Base-by-base conservation (phyloP, 768 basidiomycete genomes). In the Termitomyces sp. region DNA sequence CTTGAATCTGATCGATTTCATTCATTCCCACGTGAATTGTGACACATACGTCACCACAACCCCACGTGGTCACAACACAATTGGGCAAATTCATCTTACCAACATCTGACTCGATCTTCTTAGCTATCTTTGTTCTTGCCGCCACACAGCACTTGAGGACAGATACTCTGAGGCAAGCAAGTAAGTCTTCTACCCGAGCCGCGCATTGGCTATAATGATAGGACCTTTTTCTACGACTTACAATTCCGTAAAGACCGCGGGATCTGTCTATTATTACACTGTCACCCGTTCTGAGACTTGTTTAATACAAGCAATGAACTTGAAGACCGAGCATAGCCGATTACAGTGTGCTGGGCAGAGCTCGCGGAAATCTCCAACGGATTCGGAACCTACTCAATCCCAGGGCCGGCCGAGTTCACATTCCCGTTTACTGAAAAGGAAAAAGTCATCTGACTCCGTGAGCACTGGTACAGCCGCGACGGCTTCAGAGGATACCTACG, bases 391-490 rank as follows among this genome's bases (percentile, higher is more conserved):
- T 28, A 23, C 16, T 44, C 25, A 2, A 43, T 41, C 32, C 19
- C 37, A 27, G 12, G 17, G 45, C 45, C 45, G 27, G 30, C 19
- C 25, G 51, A 30, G 45, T 21, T 30, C 46, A 6, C 37, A 23
- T 52, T 52, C 53, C 6, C 57, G 58, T 55, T 51, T 65, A 9
- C 50, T 64, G 16, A 70, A 66, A 54, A 61, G 67, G 48, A 68
- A 67, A 60, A 69, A 67, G 54, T 60, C 62, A 7, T 54, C 59
- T 42, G 58, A 47, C 27, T 58, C 63, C 11, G 37, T 50, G 28
- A 61, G 61, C 44, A 64, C 51, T 9, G 52, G 53, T 34, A 53
- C 61, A 8, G 57, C 57, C 21, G 53, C 56, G 6, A 59, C 61
- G 30, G 37, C 50, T 1, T 58, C 57, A 10, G 61, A 63, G 12